Evolutionary conservation across 169 alveolate species (phyloP).

Genomic region (Plasmodium gaboni): DNA sequence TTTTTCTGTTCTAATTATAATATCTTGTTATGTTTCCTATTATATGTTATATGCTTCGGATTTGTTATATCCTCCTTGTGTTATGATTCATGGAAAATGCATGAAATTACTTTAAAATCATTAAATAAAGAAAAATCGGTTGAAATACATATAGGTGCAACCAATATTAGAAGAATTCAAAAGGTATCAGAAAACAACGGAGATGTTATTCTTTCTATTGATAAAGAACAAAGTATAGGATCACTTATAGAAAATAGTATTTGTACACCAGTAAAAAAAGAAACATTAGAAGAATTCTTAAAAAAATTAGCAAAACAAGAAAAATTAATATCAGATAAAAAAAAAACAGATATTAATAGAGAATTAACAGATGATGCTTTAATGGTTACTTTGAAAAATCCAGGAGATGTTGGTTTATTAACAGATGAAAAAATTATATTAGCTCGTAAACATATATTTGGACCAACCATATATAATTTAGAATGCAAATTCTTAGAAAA

Average conservation of each 20-base stretch:
- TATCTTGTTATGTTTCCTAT: slow-evolving; percentile 42
- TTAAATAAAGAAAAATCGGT: slow-evolving; percentile 17
- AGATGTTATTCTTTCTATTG: slow-evolving; percentile 31
- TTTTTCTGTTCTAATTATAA: slow-evolving; percentile 38
- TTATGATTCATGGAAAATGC: slow-evolving; percentile 68
- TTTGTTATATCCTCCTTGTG: slow-evolving; percentile 29
- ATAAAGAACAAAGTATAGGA: slow-evolving; percentile 38
- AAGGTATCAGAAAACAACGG: slow-evolving; percentile 38
- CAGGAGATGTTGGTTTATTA: slow-evolving; percentile 67
- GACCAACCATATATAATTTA: slow-evolving; percentile 66
- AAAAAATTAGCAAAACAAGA: neutral
- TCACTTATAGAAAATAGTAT: slow-evolving; percentile 7
- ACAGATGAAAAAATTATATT: slow-evolving; percentile 44
- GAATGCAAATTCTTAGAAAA: slow-evolving; percentile 68
- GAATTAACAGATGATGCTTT: slow-evolving; percentile 14
- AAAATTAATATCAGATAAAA: neutral
- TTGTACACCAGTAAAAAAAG: slow-evolving; percentile 22
- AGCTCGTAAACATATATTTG: slow-evolving; percentile 52
- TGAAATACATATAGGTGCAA: slow-evolving; percentile 48
- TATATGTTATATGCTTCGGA: slow-evolving; percentile 39
- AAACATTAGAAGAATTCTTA: slow-evolving; percentile 7
- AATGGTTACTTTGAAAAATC: slow-evolving; percentile 18
- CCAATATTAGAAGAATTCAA: slow-evolving; percentile 35
- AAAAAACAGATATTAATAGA: slow-evolving; percentile 4
- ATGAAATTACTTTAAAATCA: slow-evolving; percentile 36